A percentile compares a stretch with the other conserved stretches of the same genome.
Conservation (phyloP, 805 yeast genomes). For the Yarrowia bubula region DNA sequence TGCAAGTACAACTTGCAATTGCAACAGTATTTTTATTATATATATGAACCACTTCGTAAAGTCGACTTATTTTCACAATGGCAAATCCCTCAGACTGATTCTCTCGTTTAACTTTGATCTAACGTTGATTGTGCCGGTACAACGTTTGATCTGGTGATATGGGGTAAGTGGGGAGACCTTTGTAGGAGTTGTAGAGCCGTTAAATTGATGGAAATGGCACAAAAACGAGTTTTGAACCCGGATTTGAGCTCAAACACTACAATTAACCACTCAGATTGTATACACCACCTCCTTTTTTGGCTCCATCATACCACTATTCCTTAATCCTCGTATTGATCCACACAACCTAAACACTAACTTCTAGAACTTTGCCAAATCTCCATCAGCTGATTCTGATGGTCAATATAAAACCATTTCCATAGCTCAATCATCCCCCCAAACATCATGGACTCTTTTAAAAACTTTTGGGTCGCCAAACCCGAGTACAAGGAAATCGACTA, state of each 20-base stretch:
- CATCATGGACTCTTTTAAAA: not conserved
- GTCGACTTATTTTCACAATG: not conserved
- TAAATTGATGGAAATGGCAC: not conserved
- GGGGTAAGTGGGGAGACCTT: not conserved
- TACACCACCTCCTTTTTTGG: too few species aligned
- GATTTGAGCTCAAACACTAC: too few species aligned
- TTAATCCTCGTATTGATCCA: too few species aligned
- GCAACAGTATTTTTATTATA: too few species aligned
- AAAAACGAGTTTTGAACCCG: not conserved
- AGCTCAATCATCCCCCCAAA: not conserved
- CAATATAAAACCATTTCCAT: not conserved
- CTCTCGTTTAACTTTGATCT: not conserved
- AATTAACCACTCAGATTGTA: too few species aligned
- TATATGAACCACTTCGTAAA: too few species aligned
- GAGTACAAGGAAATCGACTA: slow-evolving; percentile 7
- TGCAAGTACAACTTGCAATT: too few species aligned
- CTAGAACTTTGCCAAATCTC: not conserved
- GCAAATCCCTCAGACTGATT: not conserved
- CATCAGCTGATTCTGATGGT: not conserved
- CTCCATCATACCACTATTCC: not conserved
- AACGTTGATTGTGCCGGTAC: not conserved
- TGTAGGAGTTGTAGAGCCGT: not conserved
- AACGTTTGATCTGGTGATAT: not conserved
- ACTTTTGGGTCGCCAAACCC: slow-evolving; percentile 7
- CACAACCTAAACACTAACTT: not conserved